These are phyloP conservation scores for Irpex sp. DNA, from an alignment of 1,284 basidiomycete species.

Conservation along the genomic window DNA sequence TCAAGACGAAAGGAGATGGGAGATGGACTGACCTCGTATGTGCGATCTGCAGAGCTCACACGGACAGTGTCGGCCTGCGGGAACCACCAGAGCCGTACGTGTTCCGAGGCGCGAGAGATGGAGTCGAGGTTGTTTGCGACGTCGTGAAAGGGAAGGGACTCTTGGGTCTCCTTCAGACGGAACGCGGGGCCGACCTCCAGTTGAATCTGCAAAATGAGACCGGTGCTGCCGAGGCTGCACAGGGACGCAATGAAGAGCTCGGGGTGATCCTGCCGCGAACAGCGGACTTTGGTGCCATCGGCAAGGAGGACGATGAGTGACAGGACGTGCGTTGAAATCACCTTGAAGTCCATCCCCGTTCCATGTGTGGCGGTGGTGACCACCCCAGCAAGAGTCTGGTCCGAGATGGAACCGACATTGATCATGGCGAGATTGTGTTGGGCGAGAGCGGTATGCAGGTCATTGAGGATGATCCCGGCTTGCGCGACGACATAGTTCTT, in stretches of 20 bases:
- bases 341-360: conserved; percentile 77
- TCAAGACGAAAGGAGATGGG: conserved; percentile 7
- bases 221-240: conserved; percentile 92
- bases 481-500: conserved; percentile 70
- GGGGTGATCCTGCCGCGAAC: conserved; percentile 59
- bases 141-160: conserved; percentile 64
- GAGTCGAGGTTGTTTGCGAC: conserved; percentile 52
- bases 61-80: conserved; percentile 77
- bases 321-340: conserved; percentile 81
- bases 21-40: conserved; percentile 59
- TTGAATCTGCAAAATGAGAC: conserved; percentile 80
- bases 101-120: conserved; percentile 70
- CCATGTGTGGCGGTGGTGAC: conserved; percentile 96
- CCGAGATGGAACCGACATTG: conserved; percentile 95
- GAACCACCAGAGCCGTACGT: conserved; percentile 96
- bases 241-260: conserved; percentile 92
- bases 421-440: conserved; percentile 79
- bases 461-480: conserved; percentile 77
- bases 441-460: conserved; percentile 67
- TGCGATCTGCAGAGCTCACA: conserved; percentile 74
- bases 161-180: conserved; percentile 76
- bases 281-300: conserved; percentile 64
- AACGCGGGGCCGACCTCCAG: conserved; percentile 84
- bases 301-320: conserved; percentile 75
- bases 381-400: conserved; percentile 94